These are phyloP conservation scores for Pichia terricola DNA, from an alignment of 1,139 yeast genomes.

Conservation along the genomic window DNA sequence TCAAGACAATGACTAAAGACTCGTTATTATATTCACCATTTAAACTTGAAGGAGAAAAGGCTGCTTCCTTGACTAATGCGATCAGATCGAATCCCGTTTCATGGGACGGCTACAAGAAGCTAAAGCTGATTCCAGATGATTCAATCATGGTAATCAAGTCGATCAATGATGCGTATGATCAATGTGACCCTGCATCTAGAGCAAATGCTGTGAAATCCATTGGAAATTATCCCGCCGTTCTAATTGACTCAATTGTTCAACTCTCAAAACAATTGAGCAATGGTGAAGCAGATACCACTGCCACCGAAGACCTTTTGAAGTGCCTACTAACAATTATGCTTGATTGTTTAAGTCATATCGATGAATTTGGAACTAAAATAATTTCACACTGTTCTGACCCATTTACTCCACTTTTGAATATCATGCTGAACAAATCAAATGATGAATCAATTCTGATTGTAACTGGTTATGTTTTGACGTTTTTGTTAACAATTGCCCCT, in stretches of 20 bases:
- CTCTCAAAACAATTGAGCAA: no score
- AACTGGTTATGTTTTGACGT: slow-evolving; percentile 31
- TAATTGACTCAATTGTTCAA: not conserved
- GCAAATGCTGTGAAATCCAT: no score
- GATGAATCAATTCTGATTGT: slow-evolving; percentile 1
- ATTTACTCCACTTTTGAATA: no score
- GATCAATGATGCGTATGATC: not conserved
- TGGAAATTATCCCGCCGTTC: no score
- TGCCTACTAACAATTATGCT: not conserved
- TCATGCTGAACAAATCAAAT: no score
- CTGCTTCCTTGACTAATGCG: no score
- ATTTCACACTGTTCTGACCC: not conserved
- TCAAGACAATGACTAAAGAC: no score
- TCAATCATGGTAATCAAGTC: no score
- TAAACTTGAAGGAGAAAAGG: not conserved
- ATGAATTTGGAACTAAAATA: not conserved
- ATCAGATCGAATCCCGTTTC: not conserved
- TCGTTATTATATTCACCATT: no score
- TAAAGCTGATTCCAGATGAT: no score
- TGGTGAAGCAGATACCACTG: no score
- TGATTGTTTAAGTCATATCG: not conserved
- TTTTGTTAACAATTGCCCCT: slow-evolving; percentile 27
- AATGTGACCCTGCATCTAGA: not conserved
- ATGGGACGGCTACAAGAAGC: not conserved
- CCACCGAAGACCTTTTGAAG: no score